A percentile compares a stretch with the other conserved stretches of the same genome.
These are phyloP conservation scores for Prunus yedoensis DNA, from an alignment of 331 rosid species.

Conservation along the genomic window DNA sequence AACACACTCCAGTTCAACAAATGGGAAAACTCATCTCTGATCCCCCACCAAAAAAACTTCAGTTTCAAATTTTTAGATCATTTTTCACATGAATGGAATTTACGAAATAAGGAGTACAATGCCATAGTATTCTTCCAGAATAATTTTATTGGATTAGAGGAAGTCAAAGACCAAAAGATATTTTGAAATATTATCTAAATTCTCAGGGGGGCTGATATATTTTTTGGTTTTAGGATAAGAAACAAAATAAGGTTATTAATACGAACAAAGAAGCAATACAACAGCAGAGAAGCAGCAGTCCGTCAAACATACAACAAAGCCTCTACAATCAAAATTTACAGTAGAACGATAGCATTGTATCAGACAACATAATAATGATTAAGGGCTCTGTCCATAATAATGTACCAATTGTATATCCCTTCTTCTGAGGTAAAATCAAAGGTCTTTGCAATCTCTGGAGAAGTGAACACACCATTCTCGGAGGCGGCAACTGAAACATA, in stretches of 20 bases:
- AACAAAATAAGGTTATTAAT: no score
- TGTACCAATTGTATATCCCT: conserved; percentile 81
- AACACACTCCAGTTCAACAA: neutral
- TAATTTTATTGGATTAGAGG: no score
- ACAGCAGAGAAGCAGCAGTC: neutral
- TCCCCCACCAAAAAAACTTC: neutral
- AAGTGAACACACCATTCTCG: conserved; percentile 63
- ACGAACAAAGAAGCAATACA: neutral
- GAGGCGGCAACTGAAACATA: conserved; percentile 67
- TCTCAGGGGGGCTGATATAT: no score
- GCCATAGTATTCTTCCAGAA: no score
- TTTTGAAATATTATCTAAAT: no score
- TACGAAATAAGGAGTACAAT: neutral
- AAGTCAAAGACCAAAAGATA: no score
- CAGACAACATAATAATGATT: neutral
- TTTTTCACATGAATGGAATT: neutral
- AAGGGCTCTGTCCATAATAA: neutral
- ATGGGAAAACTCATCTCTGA: neutral
- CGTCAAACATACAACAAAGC: neutral
- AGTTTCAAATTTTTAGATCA: neutral
- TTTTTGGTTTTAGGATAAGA: no score
- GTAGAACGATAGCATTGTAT: neutral
- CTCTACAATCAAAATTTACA: neutral
- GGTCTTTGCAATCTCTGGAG: conserved; percentile 73
- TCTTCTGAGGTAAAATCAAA: conserved; percentile 83